These are phyloP conservation scores for Hippophae gyantsensis DNA, from an alignment of 306 rosid genomes.

Conservation along the genomic window DNA sequence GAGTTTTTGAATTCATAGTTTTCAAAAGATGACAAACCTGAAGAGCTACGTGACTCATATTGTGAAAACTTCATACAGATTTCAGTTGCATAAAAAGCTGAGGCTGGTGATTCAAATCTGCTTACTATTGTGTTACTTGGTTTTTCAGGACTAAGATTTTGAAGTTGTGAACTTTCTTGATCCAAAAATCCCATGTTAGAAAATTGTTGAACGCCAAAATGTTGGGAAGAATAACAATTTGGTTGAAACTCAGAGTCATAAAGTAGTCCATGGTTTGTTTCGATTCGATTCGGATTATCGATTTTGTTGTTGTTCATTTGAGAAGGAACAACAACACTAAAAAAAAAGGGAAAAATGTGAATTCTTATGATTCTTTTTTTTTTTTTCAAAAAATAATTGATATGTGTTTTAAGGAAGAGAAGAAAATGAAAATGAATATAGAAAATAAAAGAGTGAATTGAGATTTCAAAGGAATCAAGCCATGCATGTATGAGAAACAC, in stretches of 20 bases:
- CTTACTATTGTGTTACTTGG: constrained; percentile 34
- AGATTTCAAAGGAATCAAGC: constrained; percentile 7
- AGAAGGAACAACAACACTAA: neutral
- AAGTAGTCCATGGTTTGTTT: constrained; percentile 29
- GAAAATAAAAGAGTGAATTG: constrained; percentile 13
- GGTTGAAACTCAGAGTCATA: constrained; percentile 27
- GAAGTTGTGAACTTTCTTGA: constrained; percentile 31
- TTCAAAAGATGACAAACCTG: constrained; percentile 24
- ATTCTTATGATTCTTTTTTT: neutral
- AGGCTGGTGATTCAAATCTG: constrained; percentile 57
- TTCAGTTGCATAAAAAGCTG: constrained; percentile 63
- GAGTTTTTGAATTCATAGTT: constrained; percentile 2
- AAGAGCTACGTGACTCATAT: constrained; percentile 19
- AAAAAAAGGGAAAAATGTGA: neutral
- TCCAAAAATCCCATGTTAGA: constrained; percentile 33
- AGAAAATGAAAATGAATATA: neutral
- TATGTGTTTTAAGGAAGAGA: neutral
- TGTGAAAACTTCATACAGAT: constrained; percentile 59
- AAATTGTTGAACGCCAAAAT: constrained; percentile 30
- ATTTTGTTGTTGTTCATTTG: constrained; percentile 46
- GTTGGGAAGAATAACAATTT: constrained; percentile 27
- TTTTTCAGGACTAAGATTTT: constrained; percentile 24
- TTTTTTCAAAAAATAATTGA: constrained; percentile 4
- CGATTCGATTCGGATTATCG: constrained; percentile 17
- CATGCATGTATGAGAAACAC: constrained; percentile 26